Base-by-base conservation (phyloP, 495 filamentous ascomycete genomes). In the Mytilinidion resinicola region DNA sequence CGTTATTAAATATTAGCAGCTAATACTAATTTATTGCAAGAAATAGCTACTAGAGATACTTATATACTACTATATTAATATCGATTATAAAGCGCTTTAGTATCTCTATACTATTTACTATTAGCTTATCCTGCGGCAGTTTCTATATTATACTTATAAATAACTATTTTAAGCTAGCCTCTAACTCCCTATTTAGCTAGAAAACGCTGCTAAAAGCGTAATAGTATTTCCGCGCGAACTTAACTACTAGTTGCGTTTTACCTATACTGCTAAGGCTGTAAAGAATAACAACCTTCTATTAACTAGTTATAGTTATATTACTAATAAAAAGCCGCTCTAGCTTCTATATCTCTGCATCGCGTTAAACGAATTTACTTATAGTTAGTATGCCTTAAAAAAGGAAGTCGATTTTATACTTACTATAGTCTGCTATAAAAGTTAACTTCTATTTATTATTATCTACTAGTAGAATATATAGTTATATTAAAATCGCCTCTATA, bases 21-120 rank as follows among this genome's bases (percentile, higher is more conserved):
- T 70, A 72, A 35, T 63, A 39, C 17, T 53, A 39, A 36, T 73
- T 73, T 14, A 50, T 33, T 3, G 33, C 42, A 12, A 68, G 20
- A 46, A 53, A 53, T 9, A 74, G 70, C 73, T 70, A 74, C 25
- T 44, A 52, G 58, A 68, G 69, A 17, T 70, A 65, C 51, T 62
- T 52, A 34, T 65, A 25, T 30, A 67, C 57, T 35, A 61, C 54
- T 8, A 64, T 55, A 48, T 70, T 59, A 1, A 68, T 47, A 21
- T 56, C 53, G 44, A 19, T 19, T n/a, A 39, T 7, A 14, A 17
- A 44, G 30, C 37, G 3, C 34, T 20, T 33, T 5, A 25, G 10
- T 9, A 33, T 42, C 21, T 47, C 25, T 49, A 51, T 14, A 36
- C 19, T 36, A 41, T 35, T 30, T 39, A 49, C 37, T 12, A 49